Conservation (phyloP, 768 basidiomycete genomes). For the Leccinellum albellum region DNA sequence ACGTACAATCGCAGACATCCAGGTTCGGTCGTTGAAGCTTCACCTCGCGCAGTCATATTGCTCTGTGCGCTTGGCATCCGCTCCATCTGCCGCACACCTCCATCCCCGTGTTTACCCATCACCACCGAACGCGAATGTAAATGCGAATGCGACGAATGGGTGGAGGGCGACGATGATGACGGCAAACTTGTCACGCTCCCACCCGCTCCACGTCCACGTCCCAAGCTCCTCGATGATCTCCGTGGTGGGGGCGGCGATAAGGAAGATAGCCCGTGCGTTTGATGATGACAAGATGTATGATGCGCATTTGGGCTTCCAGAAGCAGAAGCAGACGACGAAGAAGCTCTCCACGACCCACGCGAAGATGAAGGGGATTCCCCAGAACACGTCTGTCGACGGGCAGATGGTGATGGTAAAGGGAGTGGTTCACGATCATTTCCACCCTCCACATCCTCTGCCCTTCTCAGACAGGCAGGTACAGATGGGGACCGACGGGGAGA, state of each 20-base stretch:
- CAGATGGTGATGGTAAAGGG: conserved; percentile 4
- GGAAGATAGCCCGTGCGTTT: background rate
- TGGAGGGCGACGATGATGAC: background rate
- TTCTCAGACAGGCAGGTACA: conserved; percentile 11
- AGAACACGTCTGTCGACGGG: conserved; percentile 5
- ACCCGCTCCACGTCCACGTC: conserved; percentile 9
- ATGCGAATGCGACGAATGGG: background rate
- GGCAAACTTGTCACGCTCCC: conserved; percentile 6
- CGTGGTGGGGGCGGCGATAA: conserved; percentile 27
- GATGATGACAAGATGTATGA: background rate
- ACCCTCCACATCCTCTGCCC: conserved; percentile 5
- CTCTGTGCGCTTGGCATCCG: conserved; percentile 26
- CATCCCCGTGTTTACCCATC: conserved; percentile 3
- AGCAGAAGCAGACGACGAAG: conserved; percentile 33
- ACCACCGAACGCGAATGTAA: background rate
- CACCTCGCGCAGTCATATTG: conserved; percentile 28
- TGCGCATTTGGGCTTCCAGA: conserved; percentile 42
- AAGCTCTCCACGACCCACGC: conserved; percentile 40
- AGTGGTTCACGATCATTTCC: conserved; percentile 3
- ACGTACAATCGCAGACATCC: background rate
- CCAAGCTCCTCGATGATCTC: conserved; percentile 11
- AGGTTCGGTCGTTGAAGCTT: background rate
- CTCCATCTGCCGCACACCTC: conserved; percentile 13
- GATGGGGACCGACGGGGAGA: conserved; percentile 21
- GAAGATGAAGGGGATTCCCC: conserved; percentile 19